Evolutionary conservation across 371 early-diverging fungal genomes (phyloP), one percentile per base, ranked within the genome.

Genomic region (Lichtheimia hyalospora): DNA sequence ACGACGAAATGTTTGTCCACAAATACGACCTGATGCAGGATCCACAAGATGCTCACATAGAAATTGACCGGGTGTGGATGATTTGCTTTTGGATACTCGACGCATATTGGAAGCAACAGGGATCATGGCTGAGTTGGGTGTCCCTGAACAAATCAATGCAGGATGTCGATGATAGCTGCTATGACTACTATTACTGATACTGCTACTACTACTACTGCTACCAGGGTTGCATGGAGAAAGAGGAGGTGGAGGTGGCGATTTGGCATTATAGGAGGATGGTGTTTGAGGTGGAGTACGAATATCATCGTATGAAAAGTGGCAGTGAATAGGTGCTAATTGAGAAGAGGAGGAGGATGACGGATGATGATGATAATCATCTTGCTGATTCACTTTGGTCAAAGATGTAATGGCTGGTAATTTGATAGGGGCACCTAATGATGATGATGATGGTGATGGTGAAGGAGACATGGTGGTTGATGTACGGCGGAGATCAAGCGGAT

Each of bases 1-100:
- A n/a, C 73, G 64, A 27, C 65, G 62, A 27, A 73, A 73, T 0
- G 69, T 64, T 43, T 73, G 73, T 12, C 64, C 67, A 40, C 73
- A 73, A 24, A 62, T 64, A 2, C 56, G 57, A 20, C 64, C 64
- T 1, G 62, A 49, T 6, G 58, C 43, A 14, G 46, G 60, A 27
- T 73, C 65, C 3, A 67, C 53, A 12, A 67, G 54, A 43, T 69
- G 67, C n/a, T 62, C 63, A 40, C 73, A 73, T 34, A 57, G 16
- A 28, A 57, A 65, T 21, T 57, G 53, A 15, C 58, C 58, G 7
- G 60, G 60, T 21, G 52, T 20, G 6, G 34, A 8, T 34, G 34
- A 34, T 10, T 34, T 34, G 34, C 34, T 8, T 34, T 34, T 34
- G 34, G 34, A 34, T 34, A 34, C 34, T 34, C 34, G 34, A 34